phyloP scores from a whole-genome alignment of 2,329 filamentous ascomycete genomes.

The Nannizziopsis barbatae region DNA sequence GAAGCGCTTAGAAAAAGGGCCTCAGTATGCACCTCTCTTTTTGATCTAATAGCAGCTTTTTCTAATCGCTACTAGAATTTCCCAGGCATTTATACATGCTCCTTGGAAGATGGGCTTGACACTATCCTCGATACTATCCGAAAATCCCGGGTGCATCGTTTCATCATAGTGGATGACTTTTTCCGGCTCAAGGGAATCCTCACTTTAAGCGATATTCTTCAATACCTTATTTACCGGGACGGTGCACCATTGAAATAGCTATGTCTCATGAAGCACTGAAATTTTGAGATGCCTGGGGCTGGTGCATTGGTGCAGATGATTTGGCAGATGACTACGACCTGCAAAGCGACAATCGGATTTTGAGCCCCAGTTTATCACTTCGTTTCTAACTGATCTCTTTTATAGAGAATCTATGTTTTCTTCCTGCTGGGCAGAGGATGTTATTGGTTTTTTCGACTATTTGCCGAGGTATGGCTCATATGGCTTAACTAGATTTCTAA shows the following conservation, averaged over 20 bases:
- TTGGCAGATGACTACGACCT: too few relatives aligned
- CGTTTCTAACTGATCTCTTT: too few relatives aligned
- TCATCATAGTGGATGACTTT: slow-evolving; percentile 86
- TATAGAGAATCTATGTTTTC: too few relatives aligned
- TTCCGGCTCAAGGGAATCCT: slow-evolving; percentile 78
- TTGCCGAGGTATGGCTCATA: too few relatives aligned
- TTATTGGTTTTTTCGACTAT: too few relatives aligned
- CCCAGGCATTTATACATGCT: slow-evolving; percentile 93
- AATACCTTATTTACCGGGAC: slow-evolving; percentile 77
- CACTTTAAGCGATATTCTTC: slow-evolving; percentile 89
- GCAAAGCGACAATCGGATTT: too few relatives aligned
- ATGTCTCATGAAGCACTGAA: slow-evolving; percentile 1
- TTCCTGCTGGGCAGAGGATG: too few relatives aligned
- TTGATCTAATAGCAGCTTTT: not conserved
- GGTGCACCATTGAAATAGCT: slow-evolving; percentile 34
- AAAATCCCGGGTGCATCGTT: slow-evolving; percentile 82
- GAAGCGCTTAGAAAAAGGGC: slow-evolving; percentile 78
- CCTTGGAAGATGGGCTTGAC: slow-evolving; percentile 78
- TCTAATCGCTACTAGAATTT: slow-evolving; percentile 51
- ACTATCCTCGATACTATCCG: slow-evolving; percentile 95
- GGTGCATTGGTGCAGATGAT: not conserved
- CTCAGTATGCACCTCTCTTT: slow-evolving; percentile 43
- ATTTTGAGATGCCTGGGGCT: slow-evolving; percentile 8
- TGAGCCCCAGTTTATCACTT: too few relatives aligned
- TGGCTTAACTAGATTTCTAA: too few relatives aligned